These are phyloP conservation scores for Cucurbita argyrosperma DNA, from an alignment of 306 rosid species.

Conservation along the genomic window DNA sequence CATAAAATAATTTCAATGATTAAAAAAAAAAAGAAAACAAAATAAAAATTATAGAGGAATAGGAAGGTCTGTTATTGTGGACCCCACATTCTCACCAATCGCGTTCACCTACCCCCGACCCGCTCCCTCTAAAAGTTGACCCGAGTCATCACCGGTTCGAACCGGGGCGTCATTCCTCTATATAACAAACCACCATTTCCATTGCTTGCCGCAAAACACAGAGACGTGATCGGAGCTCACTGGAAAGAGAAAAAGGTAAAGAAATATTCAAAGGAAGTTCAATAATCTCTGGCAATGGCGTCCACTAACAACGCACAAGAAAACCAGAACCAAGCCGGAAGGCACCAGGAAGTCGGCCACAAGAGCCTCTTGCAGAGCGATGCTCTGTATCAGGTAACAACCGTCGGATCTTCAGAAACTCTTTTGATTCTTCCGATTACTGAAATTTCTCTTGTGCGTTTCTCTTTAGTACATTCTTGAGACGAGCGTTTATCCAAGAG, in stretches of 20 bases:
- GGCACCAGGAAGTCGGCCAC: conserved; percentile 98
- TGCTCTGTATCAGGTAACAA: conserved; percentile 86
- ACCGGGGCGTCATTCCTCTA: conserved; percentile 22
- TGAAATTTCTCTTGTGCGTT: background rate
- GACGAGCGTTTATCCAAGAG: conserved; percentile 16
- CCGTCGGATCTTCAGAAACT: background rate
- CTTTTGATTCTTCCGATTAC: background rate
- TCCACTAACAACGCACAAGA: conserved; percentile 41
- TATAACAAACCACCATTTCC: background rate
- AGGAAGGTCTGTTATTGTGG: background rate
- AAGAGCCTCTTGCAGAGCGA: conserved; percentile 92
- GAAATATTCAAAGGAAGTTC: background rate
- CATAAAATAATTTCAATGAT: too few relatives aligned
- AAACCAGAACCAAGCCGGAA: conserved; percentile 35
- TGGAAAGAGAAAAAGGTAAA: background rate
- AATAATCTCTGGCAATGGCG: conserved; percentile 33
- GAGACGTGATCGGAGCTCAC: background rate
- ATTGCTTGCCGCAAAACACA: background rate
- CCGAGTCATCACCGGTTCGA: conserved; percentile 15
- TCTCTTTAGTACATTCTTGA: conserved; percentile 8
- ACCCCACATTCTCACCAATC: background rate
- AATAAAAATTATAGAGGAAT: too few relatives aligned
- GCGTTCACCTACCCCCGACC: background rate
- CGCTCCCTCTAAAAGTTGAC: background rate
- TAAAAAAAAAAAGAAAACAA: too few relatives aligned